Base-by-base conservation (phyloP, 352 stramenopile species). In the Pythium biforme region DNA sequence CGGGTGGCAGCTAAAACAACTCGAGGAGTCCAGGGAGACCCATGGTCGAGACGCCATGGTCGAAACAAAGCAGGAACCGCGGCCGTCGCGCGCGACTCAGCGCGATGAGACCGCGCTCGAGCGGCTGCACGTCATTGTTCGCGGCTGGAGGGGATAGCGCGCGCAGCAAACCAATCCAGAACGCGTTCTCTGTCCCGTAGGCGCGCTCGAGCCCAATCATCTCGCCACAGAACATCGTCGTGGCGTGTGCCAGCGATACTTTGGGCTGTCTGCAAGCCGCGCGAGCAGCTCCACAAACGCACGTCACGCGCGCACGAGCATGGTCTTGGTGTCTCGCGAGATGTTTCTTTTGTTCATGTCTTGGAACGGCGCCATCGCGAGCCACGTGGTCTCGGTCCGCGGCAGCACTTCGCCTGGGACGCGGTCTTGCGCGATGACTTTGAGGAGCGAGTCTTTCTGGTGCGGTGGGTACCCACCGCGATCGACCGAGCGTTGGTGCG, bases 271-370 rank as follows among this genome's bases (percentile, higher is more conserved):
- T 1, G 49, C 54, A 26, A 61, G 54, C n/a, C 27, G 40, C 54
- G 52, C 54, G 40, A 61, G 54, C 54, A 61, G 41, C 40, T 50
- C 54, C 41, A 61, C 40, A 61, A 53, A 50, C 27, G 31, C 43
- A 6, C 51, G 51, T 7, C 51, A 20, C 2, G 20, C 5, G 3
- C 25, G 34, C 27, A 61, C 14, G 15, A 20, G 51, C 10, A 37
- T 5, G 8, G 33, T n/a, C 31, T 43, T 31, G 20, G 27, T 27
- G 25, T 55, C 26, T 3, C 25, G 40, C 33, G 39, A 29, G 25
- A 25, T 4, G 9, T 10, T n/a, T 29, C 41, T 34, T 19, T 33
- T 33, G 27, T 5, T 17, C 25, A 61, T 26, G 22, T 61, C 55
- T 7, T 61, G 14, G 27, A 61, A 61, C 50, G 50, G 50, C 50